Base-by-base conservation (phyloP, 2,329 filamentous ascomycete genomes). In the Nemania diffusa region DNA sequence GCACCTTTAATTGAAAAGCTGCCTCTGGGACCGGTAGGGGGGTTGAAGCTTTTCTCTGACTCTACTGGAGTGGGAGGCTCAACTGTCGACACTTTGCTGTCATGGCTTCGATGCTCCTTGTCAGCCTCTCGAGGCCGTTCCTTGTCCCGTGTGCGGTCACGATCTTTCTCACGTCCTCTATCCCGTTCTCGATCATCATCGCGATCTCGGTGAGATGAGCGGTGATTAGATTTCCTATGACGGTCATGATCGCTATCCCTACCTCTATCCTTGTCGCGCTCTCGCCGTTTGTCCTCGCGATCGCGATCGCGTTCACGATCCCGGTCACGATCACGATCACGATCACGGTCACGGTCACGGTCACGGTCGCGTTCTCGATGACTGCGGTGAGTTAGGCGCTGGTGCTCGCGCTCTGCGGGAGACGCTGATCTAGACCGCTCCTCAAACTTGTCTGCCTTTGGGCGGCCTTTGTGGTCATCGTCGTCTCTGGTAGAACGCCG, bases 361-460 rank as follows among this genome's bases (percentile, higher is more conserved):
- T 75, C 74, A 42, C 74, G 63, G 6, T 73, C 79, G 4, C 76
- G 74, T 27, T 85, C 80, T 27, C 82, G 82, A 56, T 74, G 74
- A 57, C 74, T 88, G 82, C 42, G 84, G 79, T 67, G 84, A 78
- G 72, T 82, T 78, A 61, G 84, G 80, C 75, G 78, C 77, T 74
- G 82, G 83, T 81, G 79, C 24, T 84, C 81, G 61, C 77, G 81
- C 72, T 79, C 81, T 51, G 56, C 87, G 1, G 86, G 87, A 2
- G 92, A 93, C 5, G 84, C 84, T 5, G 91, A 92, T 64, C 90
- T 85, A 0, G 90, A 89, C 57, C 86, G 85, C 55, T 88, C 85
- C 13, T 82, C 80, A 71, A 83, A 74, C 70, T 82, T 82, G 55
- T 83, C 80, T 70, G 79, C 78, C 68, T 80, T 78, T 50, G 79